Evolutionary conservation across 768 basidiomycete species (phyloP).

Genomic region (Suillus variegatus): DNA sequence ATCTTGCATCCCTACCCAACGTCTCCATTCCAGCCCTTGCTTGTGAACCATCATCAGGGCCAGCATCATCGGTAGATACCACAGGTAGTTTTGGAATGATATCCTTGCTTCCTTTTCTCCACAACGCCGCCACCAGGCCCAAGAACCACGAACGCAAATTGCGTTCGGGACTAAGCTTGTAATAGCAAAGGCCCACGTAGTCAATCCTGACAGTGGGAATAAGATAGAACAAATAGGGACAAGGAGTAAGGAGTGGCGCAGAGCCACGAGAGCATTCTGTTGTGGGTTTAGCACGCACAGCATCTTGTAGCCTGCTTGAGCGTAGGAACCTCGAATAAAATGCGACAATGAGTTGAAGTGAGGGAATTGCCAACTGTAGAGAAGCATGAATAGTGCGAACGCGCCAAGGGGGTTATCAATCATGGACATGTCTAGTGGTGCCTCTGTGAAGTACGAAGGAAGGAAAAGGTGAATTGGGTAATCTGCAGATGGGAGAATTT

Average conservation of each 20-base stretch:
- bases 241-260: constrained; percentile 80
- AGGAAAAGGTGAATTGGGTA: constrained; percentile 63
- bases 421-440: constrained; percentile 44
- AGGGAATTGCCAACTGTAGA: constrained; percentile 98
- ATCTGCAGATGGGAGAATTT: constrained; percentile 62
- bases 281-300: constrained; percentile 75
- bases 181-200: constrained; percentile 87
- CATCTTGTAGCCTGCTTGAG: constrained; percentile 94
- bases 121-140: constrained; percentile 69
- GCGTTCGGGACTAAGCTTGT: constrained; percentile 77
- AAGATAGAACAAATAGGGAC: constrained; percentile 78
- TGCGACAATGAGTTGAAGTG: constrained; percentile 96
- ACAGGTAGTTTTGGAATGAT: constrained; percentile 80
- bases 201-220: constrained; percentile 86
- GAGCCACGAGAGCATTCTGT: constrained; percentile 81
- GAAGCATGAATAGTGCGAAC: constrained; percentile 75
- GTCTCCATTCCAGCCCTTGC: constrained; percentile 75
- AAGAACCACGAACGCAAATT: constrained; percentile 67
- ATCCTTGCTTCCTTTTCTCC: constrained; percentile 77
- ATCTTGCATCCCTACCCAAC: constrained; percentile 49
- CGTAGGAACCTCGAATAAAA: constrained; percentile 84
- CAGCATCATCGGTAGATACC: constrained; percentile 88
- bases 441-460: constrained; percentile 54
- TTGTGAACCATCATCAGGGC: constrained; percentile 97
- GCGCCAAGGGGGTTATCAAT: constrained; percentile 84